Evolutionary conservation across 2,329 filamentous ascomycete species (phyloP).

Genomic region (Diaporthe batatas): DNA sequence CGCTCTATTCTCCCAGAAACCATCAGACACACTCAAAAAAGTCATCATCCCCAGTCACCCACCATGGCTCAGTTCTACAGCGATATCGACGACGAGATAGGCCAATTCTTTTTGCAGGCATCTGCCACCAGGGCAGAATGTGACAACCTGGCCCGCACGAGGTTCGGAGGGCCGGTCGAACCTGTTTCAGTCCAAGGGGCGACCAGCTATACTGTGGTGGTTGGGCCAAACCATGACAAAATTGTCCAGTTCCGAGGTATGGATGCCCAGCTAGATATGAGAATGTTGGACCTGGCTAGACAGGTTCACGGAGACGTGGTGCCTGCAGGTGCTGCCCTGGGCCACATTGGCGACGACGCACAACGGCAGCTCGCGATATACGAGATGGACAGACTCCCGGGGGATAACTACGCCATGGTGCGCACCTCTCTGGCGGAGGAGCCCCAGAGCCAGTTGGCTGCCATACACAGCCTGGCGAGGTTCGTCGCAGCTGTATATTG

Average conservation of each 20-base stretch:
- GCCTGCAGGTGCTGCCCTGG: background rate
- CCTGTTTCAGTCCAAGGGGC: background rate
- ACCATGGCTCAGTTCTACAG: background rate
- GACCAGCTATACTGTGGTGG: background rate
- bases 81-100: background rate
- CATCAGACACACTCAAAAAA: too few relatives aligned
- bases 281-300: background rate
- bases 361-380: background rate
- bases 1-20: too few relatives aligned
- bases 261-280: background rate
- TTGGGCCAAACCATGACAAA: background rate
- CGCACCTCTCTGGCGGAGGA: background rate
- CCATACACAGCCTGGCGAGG: background rate
- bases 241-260: background rate
- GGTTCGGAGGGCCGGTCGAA: background rate
- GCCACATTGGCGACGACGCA: background rate
- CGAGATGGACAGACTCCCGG: background rate
- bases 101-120: background rate
- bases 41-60: background rate
- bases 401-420: background rate
- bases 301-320: background rate
- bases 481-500: background rate
- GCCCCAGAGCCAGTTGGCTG: background rate
- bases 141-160: background rate
- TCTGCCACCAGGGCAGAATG: background rate